Percentiles rank a stretch among this genome's conserved stretches.
phyloP scores from a whole-genome alignment of 129 eudicot species.

The Artemisia annua region DNA sequence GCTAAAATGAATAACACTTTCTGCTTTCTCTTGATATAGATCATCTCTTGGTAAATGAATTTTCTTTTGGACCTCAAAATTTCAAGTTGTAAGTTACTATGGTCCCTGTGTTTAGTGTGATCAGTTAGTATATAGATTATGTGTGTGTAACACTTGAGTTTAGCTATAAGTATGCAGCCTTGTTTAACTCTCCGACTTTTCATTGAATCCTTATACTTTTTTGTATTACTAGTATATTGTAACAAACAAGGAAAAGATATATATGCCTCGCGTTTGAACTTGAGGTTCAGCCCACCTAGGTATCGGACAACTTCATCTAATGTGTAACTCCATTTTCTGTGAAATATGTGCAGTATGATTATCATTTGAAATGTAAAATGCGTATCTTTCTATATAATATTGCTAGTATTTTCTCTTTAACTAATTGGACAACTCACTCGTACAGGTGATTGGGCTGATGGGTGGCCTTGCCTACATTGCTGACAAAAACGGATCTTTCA shows the following conservation, averaged over 20 bases:
- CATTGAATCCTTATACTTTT: background rate
- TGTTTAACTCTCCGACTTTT: slow-evolving; percentile 9
- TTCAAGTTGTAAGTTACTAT: slow-evolving; percentile 2
- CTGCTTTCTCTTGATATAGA: too few species aligned
- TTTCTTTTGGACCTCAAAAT: slow-evolving; percentile 15
- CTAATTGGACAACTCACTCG: slow-evolving; percentile 6
- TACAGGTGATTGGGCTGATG: slow-evolving; percentile 62
- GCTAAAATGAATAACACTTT: background rate
- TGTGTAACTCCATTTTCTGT: slow-evolving; percentile 9
- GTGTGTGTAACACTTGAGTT: too few species aligned
- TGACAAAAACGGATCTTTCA: slow-evolving; percentile 74
- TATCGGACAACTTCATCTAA: slow-evolving; percentile 6
- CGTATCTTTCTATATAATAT: background rate
- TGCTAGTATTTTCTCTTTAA: background rate
- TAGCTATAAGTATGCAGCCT: background rate
- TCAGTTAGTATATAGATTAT: too few species aligned
- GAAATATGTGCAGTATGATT: slow-evolving; percentile 14
- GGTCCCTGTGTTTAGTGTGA: slow-evolving; percentile 14
- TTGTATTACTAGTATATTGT: background rate
- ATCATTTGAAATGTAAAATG: slow-evolving; percentile 13
- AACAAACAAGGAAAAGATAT: background rate
- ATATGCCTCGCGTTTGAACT: background rate
- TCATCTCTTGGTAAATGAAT: slow-evolving; percentile 11
- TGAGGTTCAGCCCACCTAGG: slow-evolving; percentile 8
- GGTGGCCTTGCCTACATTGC: slow-evolving; percentile 61